Base-by-base conservation (phyloP, 176 grass and related monocot species). In the Musa beccarii region DNA sequence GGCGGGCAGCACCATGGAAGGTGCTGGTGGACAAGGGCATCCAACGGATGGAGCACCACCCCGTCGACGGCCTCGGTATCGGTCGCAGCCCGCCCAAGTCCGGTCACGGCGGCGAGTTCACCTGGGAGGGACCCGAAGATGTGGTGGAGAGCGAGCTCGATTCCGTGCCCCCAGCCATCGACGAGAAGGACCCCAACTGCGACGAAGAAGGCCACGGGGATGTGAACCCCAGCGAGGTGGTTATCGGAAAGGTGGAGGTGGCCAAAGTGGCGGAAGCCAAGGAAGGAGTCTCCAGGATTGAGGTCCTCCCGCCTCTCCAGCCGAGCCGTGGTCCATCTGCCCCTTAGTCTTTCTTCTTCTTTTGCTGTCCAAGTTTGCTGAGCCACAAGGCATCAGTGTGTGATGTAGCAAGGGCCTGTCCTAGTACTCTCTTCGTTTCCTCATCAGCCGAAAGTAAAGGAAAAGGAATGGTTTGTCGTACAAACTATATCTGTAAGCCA, bases 141-240 rank as follows among this genome's bases (percentile, higher is more conserved):
- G 10, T 55, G 16, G 76, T 82, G 20, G 63, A 80, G 2, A 82
- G 20, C 52, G 53, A 93, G 79, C 70, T 93, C 14, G 86, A 91
- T 12, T 90, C 88, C 0, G 63, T 80, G 9, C 94, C 86, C 0
- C 53, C 84, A 1, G 90, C 90, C 51, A 49, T 97, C 24, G 94
- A 98, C 75, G 85, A 68, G 59, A 74, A 85, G 19, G 90, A 97
- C 25, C 94, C 94, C 72, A 93, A 98, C 87, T 93, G 91, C 81
- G 88, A 78, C 1, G 82, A 85, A 0, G 89, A 81, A 2, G 79
- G 55, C 2, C 2, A 7, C 3, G 49, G 11, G 29, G 15, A 15
- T 65, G 59, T 21, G 21, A 52, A 53, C 7, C 49, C 69, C 7
- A 50, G 69, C 49, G 85, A 83, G 77, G 16, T 1, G 2, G 53